These are phyloP conservation scores for Friedmanniomyces simplex DNA, from an alignment of 495 filamentous ascomycete genomes.

Conservation along the genomic window DNA sequence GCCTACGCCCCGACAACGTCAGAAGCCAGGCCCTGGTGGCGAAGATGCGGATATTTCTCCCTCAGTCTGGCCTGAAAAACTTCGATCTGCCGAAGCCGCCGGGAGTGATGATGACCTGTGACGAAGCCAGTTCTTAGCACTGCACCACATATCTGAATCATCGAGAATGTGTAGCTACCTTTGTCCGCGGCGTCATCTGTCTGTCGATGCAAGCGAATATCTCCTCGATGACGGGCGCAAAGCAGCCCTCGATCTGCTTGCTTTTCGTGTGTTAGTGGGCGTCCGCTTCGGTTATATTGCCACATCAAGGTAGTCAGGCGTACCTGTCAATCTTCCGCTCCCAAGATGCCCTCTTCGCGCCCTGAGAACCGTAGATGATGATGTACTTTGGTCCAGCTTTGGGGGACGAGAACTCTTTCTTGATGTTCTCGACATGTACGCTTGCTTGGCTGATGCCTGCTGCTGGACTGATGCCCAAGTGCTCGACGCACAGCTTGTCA, in stretches of 20 bases:
- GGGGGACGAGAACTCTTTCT: background rate
- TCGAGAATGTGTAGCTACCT: background rate
- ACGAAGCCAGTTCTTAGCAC: no score
- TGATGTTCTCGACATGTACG: background rate
- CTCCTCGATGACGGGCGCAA: background rate
- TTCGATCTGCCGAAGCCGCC: background rate
- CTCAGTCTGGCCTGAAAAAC: background rate
- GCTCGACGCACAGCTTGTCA: background rate
- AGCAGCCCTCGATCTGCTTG: background rate
- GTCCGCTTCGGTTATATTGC: no score
- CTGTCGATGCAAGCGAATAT: constrained; percentile 1
- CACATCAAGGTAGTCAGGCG: background rate
- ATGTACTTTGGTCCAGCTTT: background rate
- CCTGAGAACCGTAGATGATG: background rate
- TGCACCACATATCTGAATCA: background rate
- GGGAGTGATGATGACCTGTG: background rate
- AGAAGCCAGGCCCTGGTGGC: background rate
- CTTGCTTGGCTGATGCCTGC: background rate
- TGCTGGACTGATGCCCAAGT: background rate
- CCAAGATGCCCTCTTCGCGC: background rate
- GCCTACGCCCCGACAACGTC: background rate
- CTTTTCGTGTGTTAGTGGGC: background rate
- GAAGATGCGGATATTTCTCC: background rate
- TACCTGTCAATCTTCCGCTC: background rate
- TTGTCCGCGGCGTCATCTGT: background rate